Evolutionary conservation across 768 basidiomycete species (phyloP).

Genomic region (Lactifluus hygrophoroides): DNA sequence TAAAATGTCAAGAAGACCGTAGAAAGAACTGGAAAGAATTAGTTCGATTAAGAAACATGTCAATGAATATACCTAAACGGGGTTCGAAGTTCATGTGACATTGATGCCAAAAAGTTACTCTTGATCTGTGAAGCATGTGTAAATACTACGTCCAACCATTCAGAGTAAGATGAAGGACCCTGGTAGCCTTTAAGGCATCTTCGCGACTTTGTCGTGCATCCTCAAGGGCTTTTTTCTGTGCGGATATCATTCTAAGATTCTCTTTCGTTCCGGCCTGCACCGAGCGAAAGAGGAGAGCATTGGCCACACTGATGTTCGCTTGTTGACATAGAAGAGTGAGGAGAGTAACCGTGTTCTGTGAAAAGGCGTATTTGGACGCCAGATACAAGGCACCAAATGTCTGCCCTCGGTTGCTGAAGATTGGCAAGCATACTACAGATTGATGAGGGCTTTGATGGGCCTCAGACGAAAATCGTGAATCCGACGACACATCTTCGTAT

Average conservation of each 20-base stretch:
- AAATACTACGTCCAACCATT: background rate
- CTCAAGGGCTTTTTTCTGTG: conserved; percentile 60
- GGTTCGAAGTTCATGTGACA: conserved; percentile 72
- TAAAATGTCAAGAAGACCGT: conserved; percentile 66
- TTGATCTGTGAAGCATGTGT: conserved; percentile 43
- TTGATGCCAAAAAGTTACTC: conserved; percentile 66
- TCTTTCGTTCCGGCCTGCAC: conserved; percentile 67
- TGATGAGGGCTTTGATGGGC: conserved; percentile 51
- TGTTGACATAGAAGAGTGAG: conserved; percentile 62
- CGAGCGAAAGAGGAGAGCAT: conserved; percentile 65
- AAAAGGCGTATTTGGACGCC: conserved; percentile 57
- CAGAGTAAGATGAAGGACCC: conserved; percentile 31
- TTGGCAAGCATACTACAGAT: conserved; percentile 60
- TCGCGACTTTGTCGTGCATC: conserved; percentile 61
- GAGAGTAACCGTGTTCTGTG: conserved; percentile 49
- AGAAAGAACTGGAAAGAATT: conserved; percentile 44
- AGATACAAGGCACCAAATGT: conserved; percentile 66
- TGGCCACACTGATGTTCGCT: conserved; percentile 68
- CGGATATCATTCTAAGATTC: conserved; percentile 71
- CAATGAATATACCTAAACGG: conserved; percentile 51
- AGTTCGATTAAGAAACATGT: background rate
- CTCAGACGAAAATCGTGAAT: conserved; percentile 63
- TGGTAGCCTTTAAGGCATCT: conserved; percentile 66
- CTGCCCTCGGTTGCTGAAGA: conserved; percentile 67
- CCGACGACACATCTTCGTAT: conserved; percentile 52